Conservation (phyloP, 768 basidiomycete genomes). For the Lactarius trivialis region DNA sequence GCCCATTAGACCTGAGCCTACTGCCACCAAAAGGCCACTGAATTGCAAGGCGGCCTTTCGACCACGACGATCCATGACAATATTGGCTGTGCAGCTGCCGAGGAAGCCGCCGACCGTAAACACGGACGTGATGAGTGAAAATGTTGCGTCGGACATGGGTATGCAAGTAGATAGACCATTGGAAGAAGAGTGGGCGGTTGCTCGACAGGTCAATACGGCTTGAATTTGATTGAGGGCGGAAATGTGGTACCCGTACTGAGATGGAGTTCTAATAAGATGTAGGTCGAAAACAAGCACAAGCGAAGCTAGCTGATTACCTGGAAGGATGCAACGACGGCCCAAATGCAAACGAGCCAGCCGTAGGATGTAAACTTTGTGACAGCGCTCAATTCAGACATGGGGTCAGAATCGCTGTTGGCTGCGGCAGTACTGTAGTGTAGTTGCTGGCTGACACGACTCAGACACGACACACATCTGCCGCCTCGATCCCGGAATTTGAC, state of each 20-base stretch:
- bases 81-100: constrained; percentile 64
- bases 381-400: neutral
- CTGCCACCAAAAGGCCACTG: constrained; percentile 47
- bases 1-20: constrained; percentile 62
- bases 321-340: constrained; percentile 61
- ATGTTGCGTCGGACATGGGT: constrained; percentile 66
- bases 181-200: constrained; percentile 22
- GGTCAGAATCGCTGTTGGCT: neutral
- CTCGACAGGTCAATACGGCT: constrained; percentile 65
- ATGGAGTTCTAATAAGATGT: constrained; percentile 2
- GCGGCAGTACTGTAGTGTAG: no score
- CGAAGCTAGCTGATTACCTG: constrained; percentile 29
- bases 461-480: neutral
- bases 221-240: constrained; percentile 88
- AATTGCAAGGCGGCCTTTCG: constrained; percentile 59
- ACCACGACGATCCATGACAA: constrained; percentile 64
- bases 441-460: no score
- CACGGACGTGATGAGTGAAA: constrained; percentile 76
- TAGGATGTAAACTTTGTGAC: constrained; percentile 42
- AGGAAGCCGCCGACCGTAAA: constrained; percentile 85
- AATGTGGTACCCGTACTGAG: constrained; percentile 86
- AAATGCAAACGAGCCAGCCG: constrained; percentile 60
- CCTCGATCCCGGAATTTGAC: neutral
- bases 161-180: constrained; percentile 66
- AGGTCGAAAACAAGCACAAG: neutral